phyloP scores from a whole-genome alignment of 805 yeast genomes.

The Candida tibetensis region DNA sequence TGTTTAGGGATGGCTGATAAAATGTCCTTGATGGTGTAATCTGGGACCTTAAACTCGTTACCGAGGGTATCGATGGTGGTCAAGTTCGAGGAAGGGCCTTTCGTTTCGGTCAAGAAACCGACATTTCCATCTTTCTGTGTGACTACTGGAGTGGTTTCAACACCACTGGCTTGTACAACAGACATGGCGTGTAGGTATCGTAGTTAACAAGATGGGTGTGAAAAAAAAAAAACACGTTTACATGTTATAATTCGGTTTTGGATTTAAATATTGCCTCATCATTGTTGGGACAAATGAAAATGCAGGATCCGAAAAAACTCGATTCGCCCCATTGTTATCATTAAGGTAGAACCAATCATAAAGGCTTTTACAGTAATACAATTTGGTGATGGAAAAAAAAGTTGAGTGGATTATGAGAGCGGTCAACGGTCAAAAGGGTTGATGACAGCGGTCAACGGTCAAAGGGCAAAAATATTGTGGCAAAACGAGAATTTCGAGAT shows the following conservation, averaged over 20 bases:
- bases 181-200: constrained; percentile 6
- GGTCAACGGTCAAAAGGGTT: too few species aligned
- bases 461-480: too few species aligned
- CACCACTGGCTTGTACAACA: constrained; percentile 8
- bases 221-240: neutral
- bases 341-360: neutral
- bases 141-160: constrained; percentile 7
- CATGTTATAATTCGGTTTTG: too few species aligned
- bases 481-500: too few species aligned
- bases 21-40: constrained; percentile 72
- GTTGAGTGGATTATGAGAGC: too few species aligned
- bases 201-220: too few species aligned
- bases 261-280: too few species aligned
- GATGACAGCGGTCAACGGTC: too few species aligned
- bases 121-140: constrained; percentile 41
- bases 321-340: too few species aligned
- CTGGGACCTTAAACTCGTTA: constrained; percentile 68
- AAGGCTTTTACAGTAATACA: neutral
- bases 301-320: too few species aligned
- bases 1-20: constrained; percentile 68
- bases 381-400: too few species aligned
- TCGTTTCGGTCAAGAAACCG: constrained; percentile 30
- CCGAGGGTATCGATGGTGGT: constrained; percentile 61
- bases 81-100: constrained; percentile 21
- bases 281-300: too few species aligned